phyloP scores from a whole-genome alignment of 345 rosid genomes.

The Eucalyptus paniculata region DNA sequence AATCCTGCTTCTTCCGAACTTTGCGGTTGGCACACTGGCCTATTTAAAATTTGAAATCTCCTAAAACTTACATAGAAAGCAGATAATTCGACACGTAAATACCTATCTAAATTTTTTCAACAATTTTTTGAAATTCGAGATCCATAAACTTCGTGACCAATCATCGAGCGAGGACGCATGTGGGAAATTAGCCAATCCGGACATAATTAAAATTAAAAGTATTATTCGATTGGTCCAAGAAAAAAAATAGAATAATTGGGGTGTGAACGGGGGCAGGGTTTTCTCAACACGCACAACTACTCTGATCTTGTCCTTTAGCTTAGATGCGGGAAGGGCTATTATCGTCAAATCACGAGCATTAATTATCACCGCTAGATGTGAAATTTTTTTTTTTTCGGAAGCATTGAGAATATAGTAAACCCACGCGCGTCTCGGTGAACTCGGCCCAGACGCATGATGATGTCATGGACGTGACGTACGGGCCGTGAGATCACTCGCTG shows the following conservation, averaged over 20 bases:
- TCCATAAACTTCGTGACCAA: background rate
- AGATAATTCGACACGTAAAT: background rate
- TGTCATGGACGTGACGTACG: background rate
- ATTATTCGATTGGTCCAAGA: background rate
- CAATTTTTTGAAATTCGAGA: background rate
- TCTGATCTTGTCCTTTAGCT: background rate
- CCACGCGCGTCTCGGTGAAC: background rate
- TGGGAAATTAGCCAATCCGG: background rate
- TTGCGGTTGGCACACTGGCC: rapidly evolving
- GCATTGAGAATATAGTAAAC: background rate
- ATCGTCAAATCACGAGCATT: background rate
- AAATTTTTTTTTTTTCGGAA: too few relatives aligned
- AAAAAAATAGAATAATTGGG: background rate
- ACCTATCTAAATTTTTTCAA: background rate
- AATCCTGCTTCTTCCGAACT: background rate
- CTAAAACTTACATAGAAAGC: rapidly evolving
- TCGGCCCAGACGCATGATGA: background rate
- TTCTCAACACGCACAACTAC: background rate
- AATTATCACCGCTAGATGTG: background rate
- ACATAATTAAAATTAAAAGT: background rate
- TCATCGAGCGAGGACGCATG: background rate
- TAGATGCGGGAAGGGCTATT: background rate
- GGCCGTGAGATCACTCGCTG: background rate
- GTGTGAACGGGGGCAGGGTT: background rate
- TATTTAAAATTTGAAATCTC: background rate